These are phyloP conservation scores for Hippophae tibetana DNA, from an alignment of 306 rosid genomes.

Conservation along the genomic window DNA sequence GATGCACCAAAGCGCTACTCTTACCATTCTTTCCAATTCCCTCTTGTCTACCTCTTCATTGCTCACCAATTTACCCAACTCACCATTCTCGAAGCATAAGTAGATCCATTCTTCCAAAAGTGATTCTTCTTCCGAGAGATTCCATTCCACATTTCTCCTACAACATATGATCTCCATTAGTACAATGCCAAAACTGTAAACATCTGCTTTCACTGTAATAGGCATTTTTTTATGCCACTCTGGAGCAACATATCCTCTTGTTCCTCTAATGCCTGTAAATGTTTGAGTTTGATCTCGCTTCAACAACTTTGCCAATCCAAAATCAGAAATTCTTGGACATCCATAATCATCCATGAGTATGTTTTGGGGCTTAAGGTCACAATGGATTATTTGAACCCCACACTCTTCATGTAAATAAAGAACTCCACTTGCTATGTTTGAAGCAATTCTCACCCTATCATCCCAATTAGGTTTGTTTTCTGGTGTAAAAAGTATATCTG, in stretches of 20 bases:
- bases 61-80: not conserved
- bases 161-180: not conserved
- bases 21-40: conserved; percentile 13
- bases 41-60: not conserved
- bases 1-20: conserved; percentile 32
- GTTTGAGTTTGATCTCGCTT: not conserved
- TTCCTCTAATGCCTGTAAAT: not conserved
- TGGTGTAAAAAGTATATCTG: not conserved
- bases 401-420: not conserved
- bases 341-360: not conserved
- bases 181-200: not conserved
- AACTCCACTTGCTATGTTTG: not conserved
- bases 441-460: not conserved
- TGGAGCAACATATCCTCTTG: not conserved
- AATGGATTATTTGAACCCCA: not conserved
- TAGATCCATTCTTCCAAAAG: conserved; percentile 20
- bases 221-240: not conserved
- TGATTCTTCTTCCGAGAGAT: not conserved
- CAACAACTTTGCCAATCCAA: not conserved
- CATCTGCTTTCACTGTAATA: not conserved
- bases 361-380: not conserved
- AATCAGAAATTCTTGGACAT: not conserved
- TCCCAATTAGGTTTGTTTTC: not conserved
- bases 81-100: conserved; percentile 8
- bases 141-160: not conserved